Conservation (phyloP, 805 yeast species). For the Candida piceae region DNA sequence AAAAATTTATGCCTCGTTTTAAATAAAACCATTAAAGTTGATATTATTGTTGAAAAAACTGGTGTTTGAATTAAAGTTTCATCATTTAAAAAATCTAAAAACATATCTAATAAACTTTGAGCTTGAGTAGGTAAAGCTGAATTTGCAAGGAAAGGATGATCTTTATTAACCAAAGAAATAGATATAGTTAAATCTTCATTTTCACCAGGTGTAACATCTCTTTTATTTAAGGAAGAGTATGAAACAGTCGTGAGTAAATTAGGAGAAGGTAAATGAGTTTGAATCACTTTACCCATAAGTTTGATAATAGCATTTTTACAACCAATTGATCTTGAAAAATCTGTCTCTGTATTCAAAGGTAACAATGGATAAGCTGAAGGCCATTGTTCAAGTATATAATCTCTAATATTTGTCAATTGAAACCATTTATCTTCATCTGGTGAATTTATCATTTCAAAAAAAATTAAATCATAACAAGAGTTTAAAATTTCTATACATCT, state of each 20-base stretch:
- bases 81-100: conserved; percentile 51
- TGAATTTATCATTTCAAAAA: conserved; percentile 40
- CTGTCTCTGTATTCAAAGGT: conserved; percentile 45
- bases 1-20: conserved; percentile 61
- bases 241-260: neutral
- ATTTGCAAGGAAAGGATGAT: conserved; percentile 60
- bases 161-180: conserved; percentile 43
- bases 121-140: conserved; percentile 64
- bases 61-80: conserved; percentile 54
- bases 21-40: conserved; percentile 57
- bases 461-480: conserved; percentile 40
- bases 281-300: conserved; percentile 57
- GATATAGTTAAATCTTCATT: conserved; percentile 35
- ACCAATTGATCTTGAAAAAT: conserved; percentile 46
- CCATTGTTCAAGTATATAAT: conserved; percentile 57
- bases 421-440: conserved; percentile 52
- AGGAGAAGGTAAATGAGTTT: conserved; percentile 44
- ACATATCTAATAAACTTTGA: conserved; percentile 57
- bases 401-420: conserved; percentile 50
- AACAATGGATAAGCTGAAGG: conserved; percentile 49
- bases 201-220: conserved; percentile 2
- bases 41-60: conserved; percentile 60
- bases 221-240: neutral
- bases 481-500: conserved; percentile 32
- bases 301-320: conserved; percentile 67